Conservation (phyloP, 106 monocot species). For the Alisma plantagoaquatica region DNA sequence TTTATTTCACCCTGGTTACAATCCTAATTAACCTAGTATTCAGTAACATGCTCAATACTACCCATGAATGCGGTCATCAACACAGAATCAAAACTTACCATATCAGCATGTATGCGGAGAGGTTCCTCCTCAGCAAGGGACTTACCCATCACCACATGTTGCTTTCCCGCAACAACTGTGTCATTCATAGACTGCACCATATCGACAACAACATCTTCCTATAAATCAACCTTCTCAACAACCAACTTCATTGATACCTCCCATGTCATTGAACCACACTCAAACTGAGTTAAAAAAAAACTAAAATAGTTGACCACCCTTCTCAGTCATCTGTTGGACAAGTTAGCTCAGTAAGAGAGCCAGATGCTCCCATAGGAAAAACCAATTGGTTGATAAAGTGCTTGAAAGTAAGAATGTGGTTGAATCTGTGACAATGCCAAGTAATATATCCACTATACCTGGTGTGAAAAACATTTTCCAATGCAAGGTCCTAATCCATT, state of each 20-base stretch:
- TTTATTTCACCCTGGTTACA: slow-evolving; percentile 18
- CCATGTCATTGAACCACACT: too few species aligned
- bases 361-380: background rate
- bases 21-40: slow-evolving; percentile 13
- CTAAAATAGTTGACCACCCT: too few species aligned
- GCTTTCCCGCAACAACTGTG: slow-evolving; percentile 21
- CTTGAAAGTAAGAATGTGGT: too few species aligned
- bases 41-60: slow-evolving; percentile 31
- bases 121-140: slow-evolving; percentile 20
- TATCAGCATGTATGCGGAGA: slow-evolving; percentile 12
- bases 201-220: slow-evolving; percentile 24
- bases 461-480: too few species aligned
- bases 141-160: slow-evolving; percentile 18
- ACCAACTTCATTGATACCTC: background rate
- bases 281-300: too few species aligned
- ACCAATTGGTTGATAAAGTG: too few species aligned
- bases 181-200: slow-evolving; percentile 24
- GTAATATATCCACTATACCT: too few species aligned
- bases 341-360: background rate
- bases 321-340: slow-evolving; percentile 4
- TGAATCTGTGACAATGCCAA: too few species aligned
- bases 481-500: slow-evolving; percentile 23
- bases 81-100: slow-evolving; percentile 23
- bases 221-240: slow-evolving; percentile 14
- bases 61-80: slow-evolving; percentile 20